Evolutionary conservation across 2,329 filamentous ascomycete species (phyloP).

Genomic region (Fusarium buharicum): DNA sequence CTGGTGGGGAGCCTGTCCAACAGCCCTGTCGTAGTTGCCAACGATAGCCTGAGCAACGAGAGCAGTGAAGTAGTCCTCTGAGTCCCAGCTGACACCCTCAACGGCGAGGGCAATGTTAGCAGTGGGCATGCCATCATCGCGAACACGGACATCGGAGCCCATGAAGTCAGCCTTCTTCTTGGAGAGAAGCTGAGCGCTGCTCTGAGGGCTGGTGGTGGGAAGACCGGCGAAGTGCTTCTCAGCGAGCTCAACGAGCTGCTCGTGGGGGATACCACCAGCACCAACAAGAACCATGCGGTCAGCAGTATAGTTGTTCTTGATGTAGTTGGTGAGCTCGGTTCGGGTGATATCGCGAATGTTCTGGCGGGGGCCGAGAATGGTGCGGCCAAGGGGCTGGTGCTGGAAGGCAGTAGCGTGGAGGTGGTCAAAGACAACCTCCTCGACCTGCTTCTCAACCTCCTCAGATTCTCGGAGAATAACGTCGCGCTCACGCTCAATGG

Average conservation of each 20-base stretch:
- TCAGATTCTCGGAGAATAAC: constrained; percentile 99
- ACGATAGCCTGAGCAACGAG: constrained; percentile 98
- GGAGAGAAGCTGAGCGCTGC: constrained; percentile 77
- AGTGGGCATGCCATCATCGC: constrained; percentile 94
- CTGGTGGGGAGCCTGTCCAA: constrained; percentile 96
- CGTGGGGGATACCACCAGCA: constrained; percentile 91
- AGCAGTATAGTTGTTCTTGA: constrained; percentile 99
- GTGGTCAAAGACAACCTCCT: constrained; percentile 99
- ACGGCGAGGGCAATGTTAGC: constrained; percentile 99
- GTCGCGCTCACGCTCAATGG: constrained; percentile 97
- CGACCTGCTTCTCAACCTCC: constrained; percentile 99
- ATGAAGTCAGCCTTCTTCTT: constrained; percentile 95
- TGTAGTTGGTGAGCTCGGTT: constrained; percentile 91
- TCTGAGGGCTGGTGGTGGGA: constrained; percentile 78
- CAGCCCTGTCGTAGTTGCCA: constrained; percentile 99
- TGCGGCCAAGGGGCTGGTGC: constrained; percentile 93
- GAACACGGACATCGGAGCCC: constrained; percentile 93
- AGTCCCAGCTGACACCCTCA: constrained; percentile 99
- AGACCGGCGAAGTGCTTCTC: constrained; percentile 93
- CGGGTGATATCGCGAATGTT: constrained; percentile 98
- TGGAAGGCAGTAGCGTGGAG: constrained; percentile 98
- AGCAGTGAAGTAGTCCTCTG: constrained; percentile 98
- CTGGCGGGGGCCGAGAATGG: constrained; percentile 95
- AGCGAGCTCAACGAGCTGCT: constrained; percentile 92
- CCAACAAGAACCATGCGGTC: constrained; percentile 99